Evolutionary conservation across 768 basidiomycete genomes (phyloP), one percentile per base, ranked within the genome.

Genomic region (Suillus paluster): DNA sequence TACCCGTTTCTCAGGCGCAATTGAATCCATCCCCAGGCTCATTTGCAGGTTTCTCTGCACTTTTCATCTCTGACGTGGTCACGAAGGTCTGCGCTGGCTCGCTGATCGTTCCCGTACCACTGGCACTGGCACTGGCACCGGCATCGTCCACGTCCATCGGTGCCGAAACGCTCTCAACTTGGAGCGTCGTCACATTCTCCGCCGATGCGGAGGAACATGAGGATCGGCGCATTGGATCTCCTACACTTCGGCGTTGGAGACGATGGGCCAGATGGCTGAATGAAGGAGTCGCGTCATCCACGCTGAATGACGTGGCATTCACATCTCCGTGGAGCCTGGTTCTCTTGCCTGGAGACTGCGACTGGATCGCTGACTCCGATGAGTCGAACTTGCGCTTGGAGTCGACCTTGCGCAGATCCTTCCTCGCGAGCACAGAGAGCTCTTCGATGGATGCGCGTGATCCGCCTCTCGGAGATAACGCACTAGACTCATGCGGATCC

Each of bases 371-470:
- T 30, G 30, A n/a, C 49, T 50, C 15, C 6, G 15, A 54, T 25
- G 36, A 23, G 9, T 54, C 23, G 23, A 54, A 23, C 53, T 54
- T 54, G 38, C 36, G 36, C 53, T 54, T 54, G 34, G 53, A 38
- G 9, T 25, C 10, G 23, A 38, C 23, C 10, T 17, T 54, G 15
- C 3, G 53, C 15, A 23, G 36, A 25, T 11, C 23, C 53, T 23
- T 54, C 36, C 36, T 54, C 38, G 53, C 53, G 23, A 38, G 36
- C 9, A 38, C 15, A 25, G 36, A 38, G 23, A 54, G 53, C 36
- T 54, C 53, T 6, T 54, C 17, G 10, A 38, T 25, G 36, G 53
- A 54, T 38, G 36, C 36, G 9, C 5, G 21, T 15, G 34, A 36
- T 25, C 53, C 53, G 3, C 53, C 36, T 19, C 23, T 19, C 8